Evolutionary conservation across 2,329 filamentous ascomycete genomes (phyloP).

Genomic region (Fusarium falciforme): DNA sequence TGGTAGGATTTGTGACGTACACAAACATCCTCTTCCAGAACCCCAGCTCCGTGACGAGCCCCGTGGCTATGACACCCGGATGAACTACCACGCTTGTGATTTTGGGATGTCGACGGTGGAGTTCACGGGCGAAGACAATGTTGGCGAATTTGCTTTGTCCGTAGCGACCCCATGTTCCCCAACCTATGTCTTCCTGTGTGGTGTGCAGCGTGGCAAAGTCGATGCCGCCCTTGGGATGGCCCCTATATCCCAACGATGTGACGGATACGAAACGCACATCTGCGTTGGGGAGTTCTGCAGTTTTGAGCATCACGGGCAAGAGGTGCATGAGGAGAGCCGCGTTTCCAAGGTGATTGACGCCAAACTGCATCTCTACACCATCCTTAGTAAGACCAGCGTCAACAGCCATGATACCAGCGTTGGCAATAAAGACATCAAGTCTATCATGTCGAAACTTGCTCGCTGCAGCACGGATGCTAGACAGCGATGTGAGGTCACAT

Average conservation of each 20-base stretch:
- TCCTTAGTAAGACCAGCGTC: slow-evolving; percentile 45
- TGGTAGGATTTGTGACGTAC: slow-evolving; percentile 33
- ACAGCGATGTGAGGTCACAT: slow-evolving; percentile 62
- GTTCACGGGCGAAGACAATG: slow-evolving; percentile 57
- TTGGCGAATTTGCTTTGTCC: slow-evolving; percentile 63
- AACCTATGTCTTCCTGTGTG: slow-evolving; percentile 39
- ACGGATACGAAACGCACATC: slow-evolving; percentile 42
- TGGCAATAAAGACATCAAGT: slow-evolving; percentile 55
- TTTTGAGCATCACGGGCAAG: slow-evolving; percentile 39
- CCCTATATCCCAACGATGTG: slow-evolving; percentile 43
- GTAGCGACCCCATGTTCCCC: slow-evolving; percentile 59
- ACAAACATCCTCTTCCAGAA: slow-evolving; percentile 42
- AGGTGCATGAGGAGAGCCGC: slow-evolving; percentile 50
- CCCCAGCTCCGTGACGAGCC: slow-evolving; percentile 38
- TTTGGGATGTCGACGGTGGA: slow-evolving; percentile 56
- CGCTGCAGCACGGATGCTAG: slow-evolving; percentile 58
- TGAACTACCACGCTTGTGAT: slow-evolving; percentile 60
- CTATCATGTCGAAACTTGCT: slow-evolving; percentile 53
- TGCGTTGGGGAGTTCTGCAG: slow-evolving; percentile 16
- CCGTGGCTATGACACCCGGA: slow-evolving; percentile 55
- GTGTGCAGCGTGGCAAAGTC: slow-evolving; percentile 44
- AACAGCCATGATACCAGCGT: slow-evolving; percentile 51
- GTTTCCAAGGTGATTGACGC: slow-evolving; percentile 50
- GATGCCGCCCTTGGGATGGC: slow-evolving; percentile 44
- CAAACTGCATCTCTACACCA: slow-evolving; percentile 51